Evolutionary conservation across 108 stramenopile genomes (phyloP), one percentile per base, ranked within the genome.

Genomic region (Cyclostephanos tholiformis): DNA sequence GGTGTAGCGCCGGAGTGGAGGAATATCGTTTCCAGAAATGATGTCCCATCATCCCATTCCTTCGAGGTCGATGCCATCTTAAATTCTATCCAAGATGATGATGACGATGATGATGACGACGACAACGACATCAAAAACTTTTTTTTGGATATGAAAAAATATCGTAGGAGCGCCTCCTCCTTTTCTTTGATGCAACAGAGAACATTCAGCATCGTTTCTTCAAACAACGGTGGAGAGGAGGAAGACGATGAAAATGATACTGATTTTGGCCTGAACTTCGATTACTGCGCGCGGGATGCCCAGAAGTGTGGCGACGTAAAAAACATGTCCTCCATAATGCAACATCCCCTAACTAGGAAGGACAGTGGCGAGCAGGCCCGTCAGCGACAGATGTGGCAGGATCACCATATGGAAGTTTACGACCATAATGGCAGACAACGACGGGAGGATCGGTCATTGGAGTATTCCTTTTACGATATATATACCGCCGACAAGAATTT

Each of bases 21-120:
- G 22, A 22, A 41, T 38, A 49, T 17, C 39, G 38, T 30, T 13
- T 16, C 20, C 16, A 12, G 60, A 39, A 20, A 23, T 29, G 17
- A 29, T 36, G n/a, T 79, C 65, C 26, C 57, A 58, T 58, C 12
- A 32, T 27, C 30, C 3, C 71, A 79, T 72, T 79, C 71, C 46
- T 67, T 70, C 62, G 83, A 84, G 32, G 79, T 84, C 14, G 83
- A 84, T 81, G 79, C 80, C 55, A 84, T 84, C 63, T 75, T 84
- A 17, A 58, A 72, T 48, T 77, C 83, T 0, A 51, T 77, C 22
- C 27, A 62, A 41, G 73, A 75, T 43, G 76, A 73, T 22, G 81
- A 82, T 36, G 76, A 77, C 30, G 52, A 72, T 17, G 67, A 70
- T 29, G 65, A 79, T 0, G 56, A 75, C 1, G 55, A 64, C 13